These are phyloP conservation scores for Tephrocybe sp. DNA, from an alignment of 768 basidiomycete species.

Conservation along the genomic window DNA sequence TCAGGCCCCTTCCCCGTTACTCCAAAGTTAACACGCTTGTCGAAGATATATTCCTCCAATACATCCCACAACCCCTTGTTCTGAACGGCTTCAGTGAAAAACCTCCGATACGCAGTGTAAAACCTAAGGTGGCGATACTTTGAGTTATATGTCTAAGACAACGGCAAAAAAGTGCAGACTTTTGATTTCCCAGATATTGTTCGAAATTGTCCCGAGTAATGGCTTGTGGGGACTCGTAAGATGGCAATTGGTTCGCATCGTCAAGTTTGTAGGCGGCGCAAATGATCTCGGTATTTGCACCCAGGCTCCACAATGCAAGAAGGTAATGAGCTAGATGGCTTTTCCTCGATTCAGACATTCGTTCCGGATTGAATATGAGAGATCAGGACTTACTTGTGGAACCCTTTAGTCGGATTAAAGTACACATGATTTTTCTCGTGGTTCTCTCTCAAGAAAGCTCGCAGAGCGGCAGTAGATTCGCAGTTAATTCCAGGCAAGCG, in stretches of 20 bases:
- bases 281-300: slow-evolving; percentile 41
- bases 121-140: slow-evolving; percentile 36
- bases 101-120: slow-evolving; percentile 56
- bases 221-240: slow-evolving; percentile 38
- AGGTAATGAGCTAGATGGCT: slow-evolving; percentile 57
- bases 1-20: slow-evolving; percentile 33
- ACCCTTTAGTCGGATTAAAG: slow-evolving; percentile 39
- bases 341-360: slow-evolving; percentile 1
- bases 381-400: slow-evolving; percentile 30
- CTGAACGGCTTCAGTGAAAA: slow-evolving; percentile 44
- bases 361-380: slow-evolving; percentile 27
- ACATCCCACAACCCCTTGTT: slow-evolving; percentile 39
- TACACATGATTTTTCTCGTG: slow-evolving; percentile 53
- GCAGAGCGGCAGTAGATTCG: slow-evolving; percentile 36
- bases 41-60: slow-evolving; percentile 65
- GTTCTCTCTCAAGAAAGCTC: slow-evolving; percentile 44
- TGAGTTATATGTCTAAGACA: neutral
- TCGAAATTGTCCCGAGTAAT: slow-evolving; percentile 48
- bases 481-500: slow-evolving; percentile 31
- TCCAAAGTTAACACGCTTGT: slow-evolving; percentile 44
- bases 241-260: slow-evolving; percentile 30
- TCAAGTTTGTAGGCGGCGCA: slow-evolving; percentile 36
- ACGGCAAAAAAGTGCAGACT: slow-evolving; percentile 30
- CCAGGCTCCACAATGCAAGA: slow-evolving; percentile 59
- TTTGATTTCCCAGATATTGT: slow-evolving; percentile 55